Base-by-base conservation (phyloP, 371 early-diverging fungal genomes). In the Blakeslea trispora region DNA sequence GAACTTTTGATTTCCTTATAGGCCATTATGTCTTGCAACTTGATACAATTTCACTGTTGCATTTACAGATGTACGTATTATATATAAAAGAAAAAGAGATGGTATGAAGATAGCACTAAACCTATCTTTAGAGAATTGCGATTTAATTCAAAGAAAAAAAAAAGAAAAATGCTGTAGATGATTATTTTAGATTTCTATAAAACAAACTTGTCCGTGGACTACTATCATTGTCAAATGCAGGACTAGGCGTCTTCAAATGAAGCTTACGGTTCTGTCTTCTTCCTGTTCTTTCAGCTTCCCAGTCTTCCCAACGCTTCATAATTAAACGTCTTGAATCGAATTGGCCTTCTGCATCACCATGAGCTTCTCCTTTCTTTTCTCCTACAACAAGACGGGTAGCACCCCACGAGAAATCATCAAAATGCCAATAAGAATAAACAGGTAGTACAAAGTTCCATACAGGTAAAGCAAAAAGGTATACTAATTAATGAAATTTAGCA, bases 361-460 rank as follows among this genome's bases (percentile, higher is more conserved):
- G 77, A 50, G 83, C 60, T 54, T 86, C 78, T 10, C 74, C 84
- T 45, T 81, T 83, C 65, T 79, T 82, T 62, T 89, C 86, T 17
- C 86, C 95, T 4, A 81, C 68, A 15, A 91, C 83, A 47, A 90
- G 84, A 51, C 94, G 81, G 4, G 94, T 93, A 21, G 88, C 87
- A 48, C 95, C 95, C 95, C 98, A 97, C 22, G 88, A 83, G 64
- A 97, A 96, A 74, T 97, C 95, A 61, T 97, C 98, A 72, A 96
- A 93, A 65, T 94, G 93, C 98, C 98, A 98, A 79, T 86, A 92
- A 1, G 97, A 89, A 61, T 98, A 98, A 3, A 91, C 55, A 3
- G 99, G 99, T 6, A 98, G 81, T 9, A 94, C 71, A 59, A 93
- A 83, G 74, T 97, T 96, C 99, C 99, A 99, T n/a, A 99, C 82